Conservation (phyloP, 2,329 filamentous ascomycete species). For the Exophiala oligosperma region DNA sequence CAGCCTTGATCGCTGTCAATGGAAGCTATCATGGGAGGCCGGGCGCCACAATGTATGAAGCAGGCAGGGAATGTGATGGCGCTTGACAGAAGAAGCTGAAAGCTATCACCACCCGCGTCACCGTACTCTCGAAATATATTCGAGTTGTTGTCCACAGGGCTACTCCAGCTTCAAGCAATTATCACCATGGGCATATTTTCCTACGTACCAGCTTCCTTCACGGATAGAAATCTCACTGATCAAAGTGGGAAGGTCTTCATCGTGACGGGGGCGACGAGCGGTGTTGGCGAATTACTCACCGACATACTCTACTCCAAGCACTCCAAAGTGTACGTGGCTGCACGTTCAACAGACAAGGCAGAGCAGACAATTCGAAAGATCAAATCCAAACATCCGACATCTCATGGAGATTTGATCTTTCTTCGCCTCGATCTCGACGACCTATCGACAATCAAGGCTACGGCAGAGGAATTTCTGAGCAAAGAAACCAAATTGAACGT, state of each 20-base stretch:
- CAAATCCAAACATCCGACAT: constrained; percentile 27
- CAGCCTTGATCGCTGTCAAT: too few species aligned
- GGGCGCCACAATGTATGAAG: too few species aligned
- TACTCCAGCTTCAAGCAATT: too few species aligned
- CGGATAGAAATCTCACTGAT: background rate
- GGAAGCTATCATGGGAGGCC: too few species aligned
- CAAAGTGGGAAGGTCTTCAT: constrained; percentile 33
- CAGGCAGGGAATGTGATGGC: too few species aligned
- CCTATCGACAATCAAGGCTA: constrained; percentile 40
- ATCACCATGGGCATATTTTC: too few species aligned
- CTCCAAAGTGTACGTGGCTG: constrained; percentile 46
- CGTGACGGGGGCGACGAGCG: constrained; percentile 38
- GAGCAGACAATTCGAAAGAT: constrained; percentile 41
- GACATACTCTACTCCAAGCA: constrained; percentile 42
- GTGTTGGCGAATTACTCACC: constrained; percentile 41
- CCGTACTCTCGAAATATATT: too few species aligned
- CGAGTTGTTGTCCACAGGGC: too few species aligned
- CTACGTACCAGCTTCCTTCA: background rate
- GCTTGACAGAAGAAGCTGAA: too few species aligned
- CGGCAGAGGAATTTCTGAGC: constrained; percentile 38
- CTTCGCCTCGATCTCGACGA: constrained; percentile 43
- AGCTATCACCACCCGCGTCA: too few species aligned
- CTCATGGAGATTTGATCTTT: constrained; percentile 35
- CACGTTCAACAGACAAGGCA: constrained; percentile 41
- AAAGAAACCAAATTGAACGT: constrained; percentile 42